Evolutionary conservation across 2,329 filamentous ascomycete genomes (phyloP), one percentile per base, ranked within the genome.

Genomic region (Ophiocordyceps australis): DNA sequence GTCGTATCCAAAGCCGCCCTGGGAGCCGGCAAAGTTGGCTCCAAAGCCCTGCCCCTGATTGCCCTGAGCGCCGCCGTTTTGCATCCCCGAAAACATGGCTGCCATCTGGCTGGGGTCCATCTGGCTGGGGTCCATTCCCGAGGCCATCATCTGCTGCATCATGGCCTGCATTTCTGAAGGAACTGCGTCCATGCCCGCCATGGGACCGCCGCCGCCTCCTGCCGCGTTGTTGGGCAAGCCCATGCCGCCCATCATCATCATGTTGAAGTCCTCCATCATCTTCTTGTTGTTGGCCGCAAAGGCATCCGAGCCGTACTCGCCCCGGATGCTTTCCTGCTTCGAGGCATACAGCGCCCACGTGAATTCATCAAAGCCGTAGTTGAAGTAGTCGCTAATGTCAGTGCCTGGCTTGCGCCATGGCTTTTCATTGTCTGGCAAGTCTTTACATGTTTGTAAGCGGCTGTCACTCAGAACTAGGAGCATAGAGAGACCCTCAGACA

Each of bases 331-430:
- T 36, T 89, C 74, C 48, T 95, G 89, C 43, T 92, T 91, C 31
- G 82, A 62, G 17, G 85, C 83, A 48, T 98, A 98, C 28, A 85
- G 68, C 5, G 85, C 79, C 89, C 89, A 98, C 1, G 85, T 93
- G 51, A 94, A 95, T 51, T 95, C 86, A 53, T 95, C 86, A 45
- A 95, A 95, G 30, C 86, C 86, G 52, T 95, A 95, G 58, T 95
- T 95, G 67, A 95, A 95, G 55, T 92, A 95, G 48, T 98, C 89
- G 31, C 79, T 89, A 28, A 93, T 71, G 42, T 98, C 89, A 9
- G 86, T 85, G 24, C 89, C 89, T 0, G 89, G 89, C 35, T 85
- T 75, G 23, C 89, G 74, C 89, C 89, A 98, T 12, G 86, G 85
- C 49, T 94, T 95, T 34, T 85, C 79, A 40, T 83, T 81, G 7